A percentile compares a stretch with the other conserved stretches of the same genome.
Conservation (phyloP, 768 basidiomycete species). For the Boletus subparvulus region DNA sequence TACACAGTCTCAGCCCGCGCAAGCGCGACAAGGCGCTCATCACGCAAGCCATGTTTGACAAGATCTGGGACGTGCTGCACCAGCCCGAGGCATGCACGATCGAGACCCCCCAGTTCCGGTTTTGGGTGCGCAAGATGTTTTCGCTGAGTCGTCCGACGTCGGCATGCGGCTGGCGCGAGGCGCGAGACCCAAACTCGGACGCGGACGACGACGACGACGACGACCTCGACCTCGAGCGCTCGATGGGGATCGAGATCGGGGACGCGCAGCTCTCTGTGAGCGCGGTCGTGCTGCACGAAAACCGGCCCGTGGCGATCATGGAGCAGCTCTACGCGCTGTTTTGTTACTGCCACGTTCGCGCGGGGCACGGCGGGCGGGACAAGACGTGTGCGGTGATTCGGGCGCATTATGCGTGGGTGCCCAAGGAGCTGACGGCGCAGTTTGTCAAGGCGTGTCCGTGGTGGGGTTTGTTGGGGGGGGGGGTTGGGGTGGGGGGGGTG, state of each 20-base stretch:
- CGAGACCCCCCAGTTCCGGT: slow-evolving; percentile 68
- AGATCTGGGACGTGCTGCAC: slow-evolving; percentile 67
- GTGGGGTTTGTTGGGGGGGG: too few species aligned
- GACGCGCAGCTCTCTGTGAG: neutral
- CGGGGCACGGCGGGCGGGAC: slow-evolving; percentile 75
- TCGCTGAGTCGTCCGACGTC: slow-evolving; percentile 37
- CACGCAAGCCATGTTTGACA: slow-evolving; percentile 65
- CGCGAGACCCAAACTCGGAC: slow-evolving; percentile 1
- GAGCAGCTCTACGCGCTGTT: slow-evolving; percentile 80
- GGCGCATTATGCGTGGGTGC: slow-evolving; percentile 76
- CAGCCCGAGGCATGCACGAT: slow-evolving; percentile 46
- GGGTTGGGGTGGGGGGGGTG: too few species aligned
- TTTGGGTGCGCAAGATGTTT: slow-evolving; percentile 86
- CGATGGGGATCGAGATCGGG: slow-evolving; percentile 6
- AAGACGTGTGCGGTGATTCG: slow-evolving; percentile 69
- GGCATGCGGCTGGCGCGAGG: slow-evolving; percentile 18
- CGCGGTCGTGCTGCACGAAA: slow-evolving; percentile 66
- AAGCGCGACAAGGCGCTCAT: slow-evolving; percentile 72
- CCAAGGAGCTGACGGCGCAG: slow-evolving; percentile 76
- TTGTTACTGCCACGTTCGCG: slow-evolving; percentile 65
- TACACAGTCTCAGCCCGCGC: slow-evolving; percentile 54
- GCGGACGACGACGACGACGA: neutral
- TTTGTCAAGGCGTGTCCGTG: slow-evolving; percentile 79
- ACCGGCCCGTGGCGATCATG: slow-evolving; percentile 70
- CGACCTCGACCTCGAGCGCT: slow-evolving; percentile 15